Evolutionary conservation across 1,284 basidiomycete genomes (phyloP), one percentile per base, ranked within the genome.

Genomic region (Fomes fomentarius): DNA sequence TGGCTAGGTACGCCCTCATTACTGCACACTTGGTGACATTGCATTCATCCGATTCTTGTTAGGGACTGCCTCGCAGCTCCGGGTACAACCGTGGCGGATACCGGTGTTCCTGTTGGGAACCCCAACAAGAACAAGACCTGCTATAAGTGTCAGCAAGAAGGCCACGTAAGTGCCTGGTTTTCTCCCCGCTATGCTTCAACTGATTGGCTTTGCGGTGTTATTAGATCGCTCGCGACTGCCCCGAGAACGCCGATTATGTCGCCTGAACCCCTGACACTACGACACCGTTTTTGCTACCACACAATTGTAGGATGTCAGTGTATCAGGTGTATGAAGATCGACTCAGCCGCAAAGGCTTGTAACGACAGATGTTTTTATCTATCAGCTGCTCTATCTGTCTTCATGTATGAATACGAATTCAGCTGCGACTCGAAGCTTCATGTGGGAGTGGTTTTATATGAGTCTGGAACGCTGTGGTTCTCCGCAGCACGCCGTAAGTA

Each of bases 141-240:
- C 70, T 93, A 91, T 74, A 91, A 90, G 68, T 94, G 91, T 67
- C 87, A 91, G 67, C 83, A 87, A 69, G 87, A 89, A 70, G 91
- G 91, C 59, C 91, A 93, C 77, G 91, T 93, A 64, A 66, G 81
- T 72, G 31, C 35, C n/a, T 33, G 19, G 39, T 19, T 53, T 15
- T 38, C 14, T 19, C 37, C 28, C 39, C 34, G 22, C 42, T 31
- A 25, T 19, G 15, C 19, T 31, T 46, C 19, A 12, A 22, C 22
- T 52, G 30, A 43, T 21, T 34, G 21, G 5, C 35, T 30, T 19
- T 12, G 11, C 22, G 33, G 5, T 25, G 21, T 11, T 11, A 53
- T 4, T 60, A 92, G 89, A 89, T 92, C 68, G 88, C 89, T 40
- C 81, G 86, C 70, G 88, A 91, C 54, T 92, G 89, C 70, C 84